Percentiles rank a stretch among this genome's conserved stretches.
Evolutionary conservation across 1,139 yeast genomes (phyloP).

Genomic region (Blastobotrys buckinghamii): DNA sequence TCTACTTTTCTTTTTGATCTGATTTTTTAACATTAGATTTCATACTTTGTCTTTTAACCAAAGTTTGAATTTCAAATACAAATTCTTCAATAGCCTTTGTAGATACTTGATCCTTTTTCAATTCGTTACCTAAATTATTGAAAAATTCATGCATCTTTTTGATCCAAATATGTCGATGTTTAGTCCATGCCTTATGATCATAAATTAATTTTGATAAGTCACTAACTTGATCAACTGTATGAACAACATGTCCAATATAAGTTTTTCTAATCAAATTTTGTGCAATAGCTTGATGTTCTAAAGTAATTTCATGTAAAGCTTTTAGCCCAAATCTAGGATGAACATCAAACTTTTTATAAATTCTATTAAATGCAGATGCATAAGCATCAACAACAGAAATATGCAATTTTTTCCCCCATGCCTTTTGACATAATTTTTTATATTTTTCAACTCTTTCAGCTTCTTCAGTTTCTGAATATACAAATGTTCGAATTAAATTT

Average conservation of each 20-base stretch:
- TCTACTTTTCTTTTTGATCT: neutral
- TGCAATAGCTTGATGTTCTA: constrained; percentile 12
- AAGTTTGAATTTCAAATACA: constrained; percentile 14
- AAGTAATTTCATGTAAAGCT: constrained; percentile 15
- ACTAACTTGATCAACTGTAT: constrained; percentile 11
- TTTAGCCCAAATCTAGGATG: constrained; percentile 16
- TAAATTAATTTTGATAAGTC: constrained; percentile 12
- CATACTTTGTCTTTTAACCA: constrained; percentile 8
- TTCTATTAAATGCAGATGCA: constrained; percentile 3
- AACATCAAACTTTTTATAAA: neutral
- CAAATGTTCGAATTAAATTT: constrained; percentile 14
- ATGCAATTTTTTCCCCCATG: constrained; percentile 15
- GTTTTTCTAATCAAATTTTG: constrained; percentile 6
- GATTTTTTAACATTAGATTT: neutral
- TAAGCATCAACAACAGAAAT: constrained; percentile 9
- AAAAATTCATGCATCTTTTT: constrained; percentile 13
- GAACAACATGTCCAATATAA: constrained; percentile 7
- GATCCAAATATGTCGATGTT: constrained; percentile 15
- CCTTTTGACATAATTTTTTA: constrained; percentile 10
- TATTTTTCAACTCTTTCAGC: constrained; percentile 8
- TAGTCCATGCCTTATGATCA: constrained; percentile 14
- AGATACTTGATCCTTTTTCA: constrained; percentile 3
- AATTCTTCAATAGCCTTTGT: constrained; percentile 13
- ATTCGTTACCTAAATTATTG: neutral
- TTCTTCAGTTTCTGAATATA: constrained; percentile 5